Conservation (phyloP, 164 flowering plant genomes). For the Sextonia rubra region DNA sequence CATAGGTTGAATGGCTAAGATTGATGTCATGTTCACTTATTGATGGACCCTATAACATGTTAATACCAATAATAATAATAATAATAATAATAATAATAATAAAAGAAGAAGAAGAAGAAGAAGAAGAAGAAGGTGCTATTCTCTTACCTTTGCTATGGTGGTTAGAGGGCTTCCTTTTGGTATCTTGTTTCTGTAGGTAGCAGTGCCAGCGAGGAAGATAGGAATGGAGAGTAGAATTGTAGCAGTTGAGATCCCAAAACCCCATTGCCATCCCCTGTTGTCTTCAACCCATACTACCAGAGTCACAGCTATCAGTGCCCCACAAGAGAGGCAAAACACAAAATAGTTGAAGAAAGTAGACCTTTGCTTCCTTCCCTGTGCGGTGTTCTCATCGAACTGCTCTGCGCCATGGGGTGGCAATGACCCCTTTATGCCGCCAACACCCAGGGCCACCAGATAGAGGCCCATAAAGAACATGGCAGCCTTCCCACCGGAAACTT, state of each 20-base stretch:
- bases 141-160: constrained; percentile 66
- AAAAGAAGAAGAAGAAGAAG: no score
- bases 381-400: constrained; percentile 67
- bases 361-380: constrained; percentile 60
- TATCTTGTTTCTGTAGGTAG: constrained; percentile 55
- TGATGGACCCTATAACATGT: no score
- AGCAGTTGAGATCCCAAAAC: constrained; percentile 62
- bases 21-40: no score
- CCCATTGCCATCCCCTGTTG: constrained; percentile 92
- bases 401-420: constrained; percentile 83
- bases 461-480: constrained; percentile 61
- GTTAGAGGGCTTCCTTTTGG: constrained; percentile 85
- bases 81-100: no score
- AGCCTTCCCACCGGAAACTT: constrained; percentile 37
- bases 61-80: no score
- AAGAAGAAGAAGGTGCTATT: neutral
- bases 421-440: constrained; percentile 91
- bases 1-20: no score
- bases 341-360: constrained; percentile 80
- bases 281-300: constrained; percentile 90
- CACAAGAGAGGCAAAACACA: constrained; percentile 70
- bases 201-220: constrained; percentile 63
- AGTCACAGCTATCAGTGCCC: constrained; percentile 78
- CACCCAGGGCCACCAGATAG: constrained; percentile 73
- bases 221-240: constrained; percentile 61